A percentile compares a stretch with the other conserved stretches of the same genome.
Evolutionary conservation across 345 rosid genomes (phyloP).

Genomic region (Boechera retrofracta): DNA sequence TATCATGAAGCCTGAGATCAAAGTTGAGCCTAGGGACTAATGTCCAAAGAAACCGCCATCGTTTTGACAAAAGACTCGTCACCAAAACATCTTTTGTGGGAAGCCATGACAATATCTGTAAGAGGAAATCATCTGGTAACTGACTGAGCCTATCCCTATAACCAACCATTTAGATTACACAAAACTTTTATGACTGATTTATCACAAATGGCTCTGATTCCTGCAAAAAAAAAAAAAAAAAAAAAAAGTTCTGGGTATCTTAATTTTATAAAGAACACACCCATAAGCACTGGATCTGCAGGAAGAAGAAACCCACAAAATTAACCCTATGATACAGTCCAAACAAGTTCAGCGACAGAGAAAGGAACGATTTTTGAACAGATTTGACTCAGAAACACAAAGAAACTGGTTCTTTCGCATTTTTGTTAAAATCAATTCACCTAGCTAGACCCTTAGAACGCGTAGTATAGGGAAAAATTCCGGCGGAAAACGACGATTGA

Average conservation of each 20-base stretch:
- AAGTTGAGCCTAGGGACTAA: conserved; percentile 36
- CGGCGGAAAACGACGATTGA: not conserved
- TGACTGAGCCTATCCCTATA: conserved; percentile 37
- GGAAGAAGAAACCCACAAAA: not conserved
- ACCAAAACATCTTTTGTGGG: conserved; percentile 37
- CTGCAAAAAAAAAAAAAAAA: not conserved
- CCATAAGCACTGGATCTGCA: not conserved
- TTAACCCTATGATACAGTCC: not conserved
- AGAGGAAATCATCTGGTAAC: conserved; percentile 44
- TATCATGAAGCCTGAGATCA: conserved; percentile 34
- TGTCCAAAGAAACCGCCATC: conserved; percentile 40
- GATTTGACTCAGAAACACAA: not conserved
- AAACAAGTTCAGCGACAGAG: not conserved
- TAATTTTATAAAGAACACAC: not conserved
- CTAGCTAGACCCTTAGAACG: not conserved
- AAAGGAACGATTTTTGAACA: not conserved
- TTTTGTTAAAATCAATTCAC: conserved; percentile 16
- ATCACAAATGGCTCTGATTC: not conserved
- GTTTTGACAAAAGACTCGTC: conserved; percentile 36
- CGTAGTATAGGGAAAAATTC: not conserved
- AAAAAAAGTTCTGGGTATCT: not conserved
- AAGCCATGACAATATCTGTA: conserved; percentile 39
- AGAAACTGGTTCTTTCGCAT: not conserved
- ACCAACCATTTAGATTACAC: conserved; percentile 8
- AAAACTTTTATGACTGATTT: not conserved